Evolutionary conservation across 176 grass and related monocot species (phyloP).

Genomic region (Avena eriantha): DNA sequence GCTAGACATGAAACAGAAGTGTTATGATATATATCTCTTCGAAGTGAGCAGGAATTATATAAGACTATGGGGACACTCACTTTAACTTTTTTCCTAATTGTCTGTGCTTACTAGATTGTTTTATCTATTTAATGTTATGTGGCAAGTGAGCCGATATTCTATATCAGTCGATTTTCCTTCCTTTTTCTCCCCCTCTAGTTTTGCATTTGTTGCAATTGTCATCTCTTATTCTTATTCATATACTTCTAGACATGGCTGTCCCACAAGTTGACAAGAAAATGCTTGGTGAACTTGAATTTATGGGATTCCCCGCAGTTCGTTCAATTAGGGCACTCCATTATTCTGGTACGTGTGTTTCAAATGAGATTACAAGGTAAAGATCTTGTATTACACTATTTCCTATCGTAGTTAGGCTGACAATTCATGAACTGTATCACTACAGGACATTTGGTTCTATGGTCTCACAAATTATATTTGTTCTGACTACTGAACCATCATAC

Average conservation of each 20-base stretch:
- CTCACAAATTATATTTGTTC: conserved; percentile 11
- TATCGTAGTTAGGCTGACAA: not conserved
- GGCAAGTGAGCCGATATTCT: conserved; percentile 4
- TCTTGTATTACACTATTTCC: conserved; percentile 1
- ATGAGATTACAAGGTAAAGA: not conserved
- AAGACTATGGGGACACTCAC: not conserved
- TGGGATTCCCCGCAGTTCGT: conserved; percentile 78
- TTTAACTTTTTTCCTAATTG: not conserved
- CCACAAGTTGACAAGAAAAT: conserved; percentile 79
- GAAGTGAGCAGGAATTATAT: conserved; percentile 15
- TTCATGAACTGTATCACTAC: not conserved
- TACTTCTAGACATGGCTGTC: conserved; percentile 62
- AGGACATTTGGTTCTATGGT: not conserved
- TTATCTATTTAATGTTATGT: conserved; percentile 18
- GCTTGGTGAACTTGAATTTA: conserved; percentile 75
- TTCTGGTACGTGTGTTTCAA: conserved; percentile 68
- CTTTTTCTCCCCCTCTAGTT: not conserved
- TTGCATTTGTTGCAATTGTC: conserved; percentile 17
- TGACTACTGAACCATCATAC: not conserved
- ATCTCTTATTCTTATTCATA: not conserved
- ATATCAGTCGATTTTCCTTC: not conserved
- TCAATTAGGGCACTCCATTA: conserved; percentile 84
- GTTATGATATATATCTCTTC: conserved; percentile 6
- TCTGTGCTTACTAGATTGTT: conserved; percentile 3
- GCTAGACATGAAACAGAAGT: conserved; percentile 2